Conservation (phyloP, 2,329 filamentous ascomycete genomes). For the Diplodia sapinea region DNA sequence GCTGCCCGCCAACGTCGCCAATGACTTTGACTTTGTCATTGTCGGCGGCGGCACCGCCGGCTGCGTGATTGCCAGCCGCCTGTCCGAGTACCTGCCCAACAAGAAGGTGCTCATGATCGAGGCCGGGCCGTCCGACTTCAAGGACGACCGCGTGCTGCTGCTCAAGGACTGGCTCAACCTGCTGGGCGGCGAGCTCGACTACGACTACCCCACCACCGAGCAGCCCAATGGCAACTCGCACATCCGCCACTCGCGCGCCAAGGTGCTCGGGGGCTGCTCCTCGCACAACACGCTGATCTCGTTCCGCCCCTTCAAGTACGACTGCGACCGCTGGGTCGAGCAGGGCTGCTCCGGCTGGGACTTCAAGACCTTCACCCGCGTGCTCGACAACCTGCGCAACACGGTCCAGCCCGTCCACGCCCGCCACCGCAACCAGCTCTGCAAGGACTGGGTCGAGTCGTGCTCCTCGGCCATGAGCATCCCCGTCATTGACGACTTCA, state of each 20-base stretch:
- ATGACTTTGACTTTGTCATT: conserved; percentile 82
- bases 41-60: conserved; percentile 86
- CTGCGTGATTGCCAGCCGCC: conserved; percentile 79
- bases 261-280: conserved; percentile 90
- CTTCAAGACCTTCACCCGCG: conserved; percentile 81
- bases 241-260: conserved; percentile 90
- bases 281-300: conserved; percentile 94
- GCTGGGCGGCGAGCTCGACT: conserved; percentile 84
- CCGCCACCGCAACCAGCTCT: conserved; percentile 86
- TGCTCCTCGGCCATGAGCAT: conserved; percentile 81
- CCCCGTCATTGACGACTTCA: conserved; percentile 84
- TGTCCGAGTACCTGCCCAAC: conserved; percentile 82
- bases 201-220: conserved; percentile 87
- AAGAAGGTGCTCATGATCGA: conserved; percentile 84
- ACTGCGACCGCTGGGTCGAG: conserved; percentile 82
- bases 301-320: conserved; percentile 89
- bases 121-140: conserved; percentile 86
- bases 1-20: conserved; percentile 66
- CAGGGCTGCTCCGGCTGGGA: conserved; percentile 84
- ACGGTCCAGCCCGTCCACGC: conserved; percentile 88
- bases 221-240: conserved; percentile 91
- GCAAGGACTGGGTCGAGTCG: conserved; percentile 85
- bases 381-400: conserved; percentile 84
- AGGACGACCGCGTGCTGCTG: conserved; percentile 84
- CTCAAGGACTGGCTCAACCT: conserved; percentile 86